These are phyloP conservation scores for Cryptosporidium sp. DNA, from an alignment of 169 alveolate species.

Conservation along the genomic window DNA sequence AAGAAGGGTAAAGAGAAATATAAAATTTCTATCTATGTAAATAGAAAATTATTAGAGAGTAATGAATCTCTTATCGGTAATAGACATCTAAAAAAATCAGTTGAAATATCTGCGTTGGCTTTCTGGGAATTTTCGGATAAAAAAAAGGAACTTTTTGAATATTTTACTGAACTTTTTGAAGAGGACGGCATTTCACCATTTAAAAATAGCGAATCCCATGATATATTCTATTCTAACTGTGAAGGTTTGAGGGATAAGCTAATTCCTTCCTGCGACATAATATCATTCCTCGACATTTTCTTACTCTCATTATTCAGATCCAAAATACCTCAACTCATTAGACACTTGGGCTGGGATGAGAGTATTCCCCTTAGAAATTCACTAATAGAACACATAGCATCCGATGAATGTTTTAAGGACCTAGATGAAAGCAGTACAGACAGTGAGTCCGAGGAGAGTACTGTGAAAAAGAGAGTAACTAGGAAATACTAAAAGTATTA, in stretches of 20 bases:
- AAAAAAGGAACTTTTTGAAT: conserved; percentile 38
- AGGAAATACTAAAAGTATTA: conserved; percentile 11
- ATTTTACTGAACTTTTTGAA: conserved; percentile 1
- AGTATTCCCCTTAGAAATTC: conserved; percentile 45
- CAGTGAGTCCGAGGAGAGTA: conserved; percentile 24
- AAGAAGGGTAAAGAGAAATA: neutral
- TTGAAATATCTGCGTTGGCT: conserved; percentile 1
- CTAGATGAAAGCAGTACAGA: conserved; percentile 8
- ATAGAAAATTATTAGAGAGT: neutral
- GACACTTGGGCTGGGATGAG: neutral
- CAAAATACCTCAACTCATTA: conserved; percentile 5
- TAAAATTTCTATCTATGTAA: conserved; percentile 3
- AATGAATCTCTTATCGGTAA: neutral
- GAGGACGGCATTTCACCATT: no score
- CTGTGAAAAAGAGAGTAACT: neutral
- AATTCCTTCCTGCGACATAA: conserved; percentile 41
- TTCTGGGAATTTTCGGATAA: neutral
- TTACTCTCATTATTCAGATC: conserved; percentile 33
- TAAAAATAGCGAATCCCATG: conserved; percentile 15
- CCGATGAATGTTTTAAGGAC: conserved; percentile 11
- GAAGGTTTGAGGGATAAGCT: conserved; percentile 25
- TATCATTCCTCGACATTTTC: conserved; percentile 42
- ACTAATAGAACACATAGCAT: conserved; percentile 35
- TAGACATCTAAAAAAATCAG: neutral
- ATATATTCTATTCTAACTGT: conserved; percentile 14